Evolutionary conservation across 1,284 basidiomycete species (phyloP).

Genomic region (Rhodotorula sp.): DNA sequence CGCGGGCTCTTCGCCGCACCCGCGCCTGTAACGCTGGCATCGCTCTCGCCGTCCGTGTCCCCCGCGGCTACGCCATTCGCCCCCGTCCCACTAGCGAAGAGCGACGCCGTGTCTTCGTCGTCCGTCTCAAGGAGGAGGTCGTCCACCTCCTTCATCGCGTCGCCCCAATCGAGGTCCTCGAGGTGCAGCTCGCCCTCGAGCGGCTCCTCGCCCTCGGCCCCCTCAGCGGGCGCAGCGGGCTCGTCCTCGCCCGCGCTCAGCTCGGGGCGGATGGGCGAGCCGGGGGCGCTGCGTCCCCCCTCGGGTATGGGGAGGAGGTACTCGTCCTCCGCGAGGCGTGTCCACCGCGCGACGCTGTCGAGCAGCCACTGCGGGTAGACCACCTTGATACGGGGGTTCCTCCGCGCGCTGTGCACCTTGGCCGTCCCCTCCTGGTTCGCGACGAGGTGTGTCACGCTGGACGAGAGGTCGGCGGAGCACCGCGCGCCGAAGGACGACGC

Average conservation of each 20-base stretch:
- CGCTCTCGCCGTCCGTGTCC: conserved; percentile 23
- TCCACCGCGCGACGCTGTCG: conserved; percentile 80
- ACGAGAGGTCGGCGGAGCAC: conserved; percentile 69
- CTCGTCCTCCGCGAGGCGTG: conserved; percentile 66
- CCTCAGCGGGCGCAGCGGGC: conserved; percentile 14
- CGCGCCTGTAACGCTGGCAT: background rate
- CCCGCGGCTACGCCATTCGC: background rate
- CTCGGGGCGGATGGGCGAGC: conserved; percentile 18
- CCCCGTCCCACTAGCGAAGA: background rate
- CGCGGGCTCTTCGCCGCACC: conserved; percentile 1
- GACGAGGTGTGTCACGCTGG: conserved; percentile 84
- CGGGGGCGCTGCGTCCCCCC: background rate
- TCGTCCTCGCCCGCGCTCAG: conserved; percentile 32
- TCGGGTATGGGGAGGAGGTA: conserved; percentile 64
- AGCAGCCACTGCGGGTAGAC: conserved; percentile 88
- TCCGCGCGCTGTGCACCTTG: conserved; percentile 79
- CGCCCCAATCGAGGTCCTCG: conserved; percentile 61
- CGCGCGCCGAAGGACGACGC: conserved; percentile 85
- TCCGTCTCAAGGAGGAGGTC: conserved; percentile 79
- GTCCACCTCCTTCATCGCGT: conserved; percentile 82
- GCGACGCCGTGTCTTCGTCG: conserved; percentile 51
- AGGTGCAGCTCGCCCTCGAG: conserved; percentile 9
- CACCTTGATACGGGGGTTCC: conserved; percentile 67
- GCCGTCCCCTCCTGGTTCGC: conserved; percentile 83
- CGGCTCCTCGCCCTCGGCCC: background rate